Percentiles rank a stretch among this genome's conserved stretches.
Conservation (phyloP, 2,329 filamentous ascomycete genomes). For the Waltergamsia citrina region DNA sequence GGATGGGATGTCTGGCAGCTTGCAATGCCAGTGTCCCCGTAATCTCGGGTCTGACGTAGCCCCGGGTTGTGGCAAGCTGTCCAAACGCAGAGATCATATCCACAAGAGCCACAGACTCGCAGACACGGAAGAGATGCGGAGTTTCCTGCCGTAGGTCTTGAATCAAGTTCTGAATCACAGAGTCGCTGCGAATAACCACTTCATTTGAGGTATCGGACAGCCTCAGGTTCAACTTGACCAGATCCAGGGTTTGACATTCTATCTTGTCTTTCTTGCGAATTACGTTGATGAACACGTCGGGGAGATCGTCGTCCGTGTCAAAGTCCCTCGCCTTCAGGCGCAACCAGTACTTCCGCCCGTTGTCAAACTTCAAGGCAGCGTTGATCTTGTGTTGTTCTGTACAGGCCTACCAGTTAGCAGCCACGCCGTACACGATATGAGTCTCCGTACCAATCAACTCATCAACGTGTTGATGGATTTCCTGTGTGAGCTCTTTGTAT, state of each 20-base stretch:
- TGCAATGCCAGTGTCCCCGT: slow-evolving; percentile 63
- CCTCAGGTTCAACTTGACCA: slow-evolving; percentile 72
- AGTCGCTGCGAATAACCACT: slow-evolving; percentile 74
- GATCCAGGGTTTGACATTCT: slow-evolving; percentile 78
- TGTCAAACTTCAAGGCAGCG: slow-evolving; percentile 67
- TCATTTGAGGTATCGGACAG: slow-evolving; percentile 77
- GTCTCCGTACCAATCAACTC: slow-evolving; percentile 49
- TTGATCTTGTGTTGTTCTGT: slow-evolving; percentile 47
- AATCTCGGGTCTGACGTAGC: slow-evolving; percentile 57
- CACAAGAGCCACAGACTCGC: slow-evolving; percentile 75
- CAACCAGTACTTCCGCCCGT: slow-evolving; percentile 70
- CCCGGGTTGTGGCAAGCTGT: slow-evolving; percentile 55
- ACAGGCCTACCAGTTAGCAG: slow-evolving; percentile 4
- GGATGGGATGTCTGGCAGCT: slow-evolving; percentile 66
- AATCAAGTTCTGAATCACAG: slow-evolving; percentile 63
- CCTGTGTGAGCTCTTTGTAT: slow-evolving; percentile 79
- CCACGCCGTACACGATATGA: rapidly evolving
- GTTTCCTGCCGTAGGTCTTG: slow-evolving; percentile 62
- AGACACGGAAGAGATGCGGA: slow-evolving; percentile 69
- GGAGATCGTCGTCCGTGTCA: slow-evolving; percentile 47
- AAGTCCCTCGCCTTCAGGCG: slow-evolving; percentile 54
- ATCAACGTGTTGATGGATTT: slow-evolving; percentile 62
- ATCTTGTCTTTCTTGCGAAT: slow-evolving; percentile 63
- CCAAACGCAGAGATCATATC: slow-evolving; percentile 79
- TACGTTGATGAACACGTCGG: slow-evolving; percentile 68